Base-by-base conservation (phyloP, 148 eudicot genomes). In the Linanthus parryae region DNA sequence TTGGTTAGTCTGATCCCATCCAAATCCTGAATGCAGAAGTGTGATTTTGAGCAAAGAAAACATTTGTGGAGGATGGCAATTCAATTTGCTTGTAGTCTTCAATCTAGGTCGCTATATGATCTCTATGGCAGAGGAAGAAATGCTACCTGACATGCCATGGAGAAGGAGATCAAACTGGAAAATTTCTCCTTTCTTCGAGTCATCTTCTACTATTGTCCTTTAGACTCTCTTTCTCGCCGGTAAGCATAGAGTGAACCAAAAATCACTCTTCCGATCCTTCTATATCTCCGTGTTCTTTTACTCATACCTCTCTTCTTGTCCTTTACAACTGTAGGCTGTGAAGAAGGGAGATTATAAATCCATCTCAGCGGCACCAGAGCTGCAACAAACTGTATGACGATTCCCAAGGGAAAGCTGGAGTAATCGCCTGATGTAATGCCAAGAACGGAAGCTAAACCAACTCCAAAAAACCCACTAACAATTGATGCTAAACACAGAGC, bases 401-500 rank as follows among this genome's bases (percentile, higher is more conserved):
- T 87, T 43, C 90, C 98, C 13, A 77, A 18, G 10, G 86, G 83
- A 40, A 87, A 71, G 35, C 68, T 73, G 1, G 87, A 70, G 70
- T 74, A 91, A 58, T 81, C 63, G 1, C 73, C 81, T 0, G 79
- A 65, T 1, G 75, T 65, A 61, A 87, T 75, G 14, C 94, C 96
- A 40, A 91, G 86, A 30, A 67, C 9, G 40, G 77, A 77, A 54
- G 98, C 80, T 67, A 91, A 56, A 20, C 89, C 89, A 28, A 91
- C 67, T 1, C 98, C 98, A 9, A 87, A 60, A 42, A 91, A 77
- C 44, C 87, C 87, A 47, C 98, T 75, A 25, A 73, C 33, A 35
- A 91, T 81, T 7, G 94, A 79, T 15, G 98, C 79, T 20, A 91
- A 58, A 51, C 94, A 83, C 70, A 87, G 54, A 0, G 87, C 78